Evolutionary conservation across 2,329 filamentous ascomycete species (phyloP).

Genomic region (Phialophora chinensis): DNA sequence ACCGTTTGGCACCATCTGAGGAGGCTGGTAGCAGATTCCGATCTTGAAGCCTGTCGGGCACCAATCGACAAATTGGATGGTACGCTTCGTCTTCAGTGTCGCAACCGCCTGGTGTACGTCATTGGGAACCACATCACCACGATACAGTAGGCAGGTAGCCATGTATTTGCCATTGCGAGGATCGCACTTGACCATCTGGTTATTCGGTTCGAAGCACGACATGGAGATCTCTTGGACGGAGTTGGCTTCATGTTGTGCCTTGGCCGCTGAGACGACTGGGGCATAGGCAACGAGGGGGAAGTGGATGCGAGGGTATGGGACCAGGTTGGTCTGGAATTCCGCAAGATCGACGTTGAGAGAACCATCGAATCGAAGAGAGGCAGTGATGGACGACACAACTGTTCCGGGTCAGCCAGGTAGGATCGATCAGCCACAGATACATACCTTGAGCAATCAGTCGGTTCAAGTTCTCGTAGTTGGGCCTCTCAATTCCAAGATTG

Average conservation of each 20-base stretch:
- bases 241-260: conserved; percentile 97
- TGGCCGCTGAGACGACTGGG: conserved; percentile 90
- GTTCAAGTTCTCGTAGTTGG: conserved; percentile 99
- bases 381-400: conserved; percentile 98
- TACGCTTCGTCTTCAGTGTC: conserved; percentile 98
- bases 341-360: conserved; percentile 99
- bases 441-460: conserved; percentile 94
- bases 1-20: conserved; percentile 93
- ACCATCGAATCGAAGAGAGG: conserved; percentile 96
- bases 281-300: conserved; percentile 98
- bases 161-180: conserved; percentile 99
- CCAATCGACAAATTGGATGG: conserved; percentile 99
- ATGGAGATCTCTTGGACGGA: conserved; percentile 98
- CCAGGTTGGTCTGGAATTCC: conserved; percentile 99
- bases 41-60: conserved; percentile 99
- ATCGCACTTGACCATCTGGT: conserved; percentile 99
- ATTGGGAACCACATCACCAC: conserved; percentile 96
- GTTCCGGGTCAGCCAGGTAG: conserved; percentile 37
- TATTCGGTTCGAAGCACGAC: conserved; percentile 99
- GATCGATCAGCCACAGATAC: neutral
- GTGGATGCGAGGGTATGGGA: conserved; percentile 98
- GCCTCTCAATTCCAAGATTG: conserved; percentile 95
- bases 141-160: conserved; percentile 97
- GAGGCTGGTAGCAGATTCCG: conserved; percentile 99
- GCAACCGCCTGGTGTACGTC: conserved; percentile 92